These are phyloP conservation scores for Xylaria sp. DNA, from an alignment of 2,329 filamentous ascomycete species.

Conservation along the genomic window DNA sequence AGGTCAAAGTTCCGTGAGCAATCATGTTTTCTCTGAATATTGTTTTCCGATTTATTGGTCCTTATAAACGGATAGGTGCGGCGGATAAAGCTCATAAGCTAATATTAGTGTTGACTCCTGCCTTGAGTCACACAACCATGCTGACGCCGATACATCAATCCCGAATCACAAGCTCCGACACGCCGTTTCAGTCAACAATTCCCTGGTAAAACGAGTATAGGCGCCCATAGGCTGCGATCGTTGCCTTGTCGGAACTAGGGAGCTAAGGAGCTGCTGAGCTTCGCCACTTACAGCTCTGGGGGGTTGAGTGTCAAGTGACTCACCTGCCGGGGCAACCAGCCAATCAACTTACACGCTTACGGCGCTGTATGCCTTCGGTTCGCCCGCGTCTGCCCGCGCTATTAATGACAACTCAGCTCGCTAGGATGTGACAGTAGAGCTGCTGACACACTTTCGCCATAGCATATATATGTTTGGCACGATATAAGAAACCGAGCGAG, in stretches of 20 bases:
- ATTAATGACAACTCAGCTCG: conserved; percentile 26
- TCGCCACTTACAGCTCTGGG: conserved; percentile 23
- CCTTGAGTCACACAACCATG: conserved; percentile 17
- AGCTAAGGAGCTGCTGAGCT: conserved; percentile 7
- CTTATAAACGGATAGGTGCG: no score
- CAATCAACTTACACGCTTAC: conserved; percentile 39
- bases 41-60: no score
- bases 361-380: conserved; percentile 28
- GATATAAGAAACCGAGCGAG: conserved; percentile 8
- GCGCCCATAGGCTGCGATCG: conserved; percentile 21
- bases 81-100: background rate
- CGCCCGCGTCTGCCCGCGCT: background rate
- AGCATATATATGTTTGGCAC: background rate
- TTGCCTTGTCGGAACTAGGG: conserved; percentile 27
- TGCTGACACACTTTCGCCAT: conserved; percentile 1
- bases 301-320: conserved; percentile 33
- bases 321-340: conserved; percentile 16
- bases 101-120: background rate
- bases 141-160: background rate
- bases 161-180: conserved; percentile 7
- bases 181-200: background rate
- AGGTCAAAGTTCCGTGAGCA: no score
- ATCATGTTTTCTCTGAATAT: no score
- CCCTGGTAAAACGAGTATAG: background rate
- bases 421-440: conserved; percentile 1